phyloP scores from a whole-genome alignment of 257 asterid genomes.

The Rehmannia glutinosa region DNA sequence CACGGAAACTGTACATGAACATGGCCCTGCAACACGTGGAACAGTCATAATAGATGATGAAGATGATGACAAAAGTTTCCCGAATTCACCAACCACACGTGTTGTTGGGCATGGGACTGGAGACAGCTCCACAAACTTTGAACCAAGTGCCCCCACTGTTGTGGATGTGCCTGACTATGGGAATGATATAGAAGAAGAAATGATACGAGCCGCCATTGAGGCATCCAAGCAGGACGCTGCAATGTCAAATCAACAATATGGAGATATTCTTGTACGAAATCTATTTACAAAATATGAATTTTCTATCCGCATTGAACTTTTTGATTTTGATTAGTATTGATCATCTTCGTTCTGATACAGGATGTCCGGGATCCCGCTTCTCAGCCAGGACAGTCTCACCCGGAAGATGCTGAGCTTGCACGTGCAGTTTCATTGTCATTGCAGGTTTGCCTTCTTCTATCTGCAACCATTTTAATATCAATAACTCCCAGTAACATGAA shows the following conservation, averaged over 20 bases:
- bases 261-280: slow-evolving; percentile 30
- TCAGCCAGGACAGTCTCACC: slow-evolving; percentile 37
- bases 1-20: slow-evolving; percentile 44
- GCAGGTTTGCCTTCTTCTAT: slow-evolving; percentile 36
- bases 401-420: slow-evolving; percentile 51
- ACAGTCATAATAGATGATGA: slow-evolving; percentile 54
- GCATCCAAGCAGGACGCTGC: slow-evolving; percentile 74
- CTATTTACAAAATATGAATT: neutral
- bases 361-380: slow-evolving; percentile 28
- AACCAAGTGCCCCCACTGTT: slow-evolving; percentile 53
- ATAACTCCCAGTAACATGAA: slow-evolving; percentile 21
- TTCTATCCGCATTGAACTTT: slow-evolving; percentile 3
- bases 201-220: slow-evolving; percentile 88
- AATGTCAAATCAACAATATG: slow-evolving; percentile 33
- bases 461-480: slow-evolving; percentile 1
- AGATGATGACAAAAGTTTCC: slow-evolving; percentile 24
- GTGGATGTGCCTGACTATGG: slow-evolving; percentile 44
- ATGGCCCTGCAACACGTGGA: slow-evolving; percentile 52
- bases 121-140: neutral
- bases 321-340: neutral
- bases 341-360: slow-evolving; percentile 38
- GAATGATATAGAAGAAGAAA: slow-evolving; percentile 84
- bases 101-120: slow-evolving; percentile 10
- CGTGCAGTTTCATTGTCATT: slow-evolving; percentile 68
- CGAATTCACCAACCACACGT: slow-evolving; percentile 25